Base-by-base conservation (phyloP, 2,329 filamentous ascomycete species). In the Xylaria sp. region DNA sequence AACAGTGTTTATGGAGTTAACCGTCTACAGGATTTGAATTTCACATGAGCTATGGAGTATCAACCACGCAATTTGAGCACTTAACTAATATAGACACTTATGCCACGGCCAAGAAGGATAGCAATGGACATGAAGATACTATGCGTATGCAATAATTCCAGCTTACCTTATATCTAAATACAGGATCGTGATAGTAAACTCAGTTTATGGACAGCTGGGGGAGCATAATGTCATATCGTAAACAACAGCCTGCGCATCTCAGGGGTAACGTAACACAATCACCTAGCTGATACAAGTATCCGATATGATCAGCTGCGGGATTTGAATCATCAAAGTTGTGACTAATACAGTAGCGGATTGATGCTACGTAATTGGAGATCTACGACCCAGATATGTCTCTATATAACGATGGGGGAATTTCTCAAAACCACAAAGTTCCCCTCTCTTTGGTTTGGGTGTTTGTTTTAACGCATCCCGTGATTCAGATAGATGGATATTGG, bases 401-500 rank as follows among this genome's bases (percentile, higher is more conserved):
- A 41, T 18, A 32, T 55, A 34, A 32, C 36, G 32, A 55, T 13
- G 30, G 23, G 28, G 4, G 28, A 8, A 13, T 36, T 12, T 2
- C 20, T 15, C 36, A 9, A 4, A 43, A 62, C 52, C 23, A 23
- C 58, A 36, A 69, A 60, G 23, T 36, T 50, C 15, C 18, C 3
- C 30, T 65, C 32, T 9, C 15, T 13, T 60, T 13, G 18, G 6
- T 25, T 50, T 57, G 58, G 18, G 20, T 66, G 63, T 66, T 66
- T 57, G 59, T 53, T 32, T 18, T 63, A 18, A 36, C 28, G 45
- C 18, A 45, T 23, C 32, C 34, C 7, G 34, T 50, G 52, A 52
- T n/a, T 56, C 63, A 43, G 50, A 12, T 63, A 66, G 23, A 59
- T 58, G 48, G 4, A 2, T 28, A 53, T 60, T 30, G 36, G 60